phyloP scores from a whole-genome alignment of 768 basidiomycete genomes.

The Leccinum broughii region DNA sequence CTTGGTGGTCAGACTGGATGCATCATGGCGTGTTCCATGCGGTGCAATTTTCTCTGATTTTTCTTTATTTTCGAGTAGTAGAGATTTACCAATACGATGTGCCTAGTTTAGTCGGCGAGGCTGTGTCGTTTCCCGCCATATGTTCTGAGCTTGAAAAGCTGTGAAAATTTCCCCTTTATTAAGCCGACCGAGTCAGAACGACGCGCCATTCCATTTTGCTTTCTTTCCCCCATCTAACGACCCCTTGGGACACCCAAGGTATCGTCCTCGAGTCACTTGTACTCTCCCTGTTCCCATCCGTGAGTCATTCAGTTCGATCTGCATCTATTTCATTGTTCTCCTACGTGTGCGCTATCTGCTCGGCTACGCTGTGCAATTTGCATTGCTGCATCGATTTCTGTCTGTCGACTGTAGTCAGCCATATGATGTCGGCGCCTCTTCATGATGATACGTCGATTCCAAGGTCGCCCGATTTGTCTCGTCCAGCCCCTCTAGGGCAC shows the following conservation, averaged over 20 bases:
- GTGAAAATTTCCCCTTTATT: slow-evolving; percentile 31
- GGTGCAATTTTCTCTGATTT: not conserved
- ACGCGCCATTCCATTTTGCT: slow-evolving; percentile 7
- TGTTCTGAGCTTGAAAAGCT: slow-evolving; percentile 40
- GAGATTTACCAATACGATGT: not conserved
- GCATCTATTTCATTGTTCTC: slow-evolving; percentile 28
- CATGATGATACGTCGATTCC: slow-evolving; percentile 21
- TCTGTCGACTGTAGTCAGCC: slow-evolving; percentile 30
- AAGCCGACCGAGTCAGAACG: slow-evolving; percentile 32
- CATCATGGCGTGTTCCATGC: not conserved
- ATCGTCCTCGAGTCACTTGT: slow-evolving; percentile 27
- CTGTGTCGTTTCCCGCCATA: slow-evolving; percentile 25
- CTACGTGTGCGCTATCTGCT: slow-evolving; percentile 31
- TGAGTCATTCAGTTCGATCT: slow-evolving; percentile 31
- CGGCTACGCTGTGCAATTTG: slow-evolving; percentile 22
- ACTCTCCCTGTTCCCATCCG: slow-evolving; percentile 18
- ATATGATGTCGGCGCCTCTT: slow-evolving; percentile 13
- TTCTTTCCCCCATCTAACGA: slow-evolving; percentile 19
- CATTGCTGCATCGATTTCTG: slow-evolving; percentile 27
- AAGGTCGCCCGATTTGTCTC: slow-evolving; percentile 35
- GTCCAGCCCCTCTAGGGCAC: slow-evolving; percentile 29
- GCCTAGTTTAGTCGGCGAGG: slow-evolving; percentile 15
- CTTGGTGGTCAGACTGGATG: not conserved
- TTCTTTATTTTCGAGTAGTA: not conserved
- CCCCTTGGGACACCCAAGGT: slow-evolving; percentile 18